These are phyloP conservation scores for Trichomonascaceae sp. DNA, from an alignment of 1,139 yeast species.

Conservation along the genomic window DNA sequence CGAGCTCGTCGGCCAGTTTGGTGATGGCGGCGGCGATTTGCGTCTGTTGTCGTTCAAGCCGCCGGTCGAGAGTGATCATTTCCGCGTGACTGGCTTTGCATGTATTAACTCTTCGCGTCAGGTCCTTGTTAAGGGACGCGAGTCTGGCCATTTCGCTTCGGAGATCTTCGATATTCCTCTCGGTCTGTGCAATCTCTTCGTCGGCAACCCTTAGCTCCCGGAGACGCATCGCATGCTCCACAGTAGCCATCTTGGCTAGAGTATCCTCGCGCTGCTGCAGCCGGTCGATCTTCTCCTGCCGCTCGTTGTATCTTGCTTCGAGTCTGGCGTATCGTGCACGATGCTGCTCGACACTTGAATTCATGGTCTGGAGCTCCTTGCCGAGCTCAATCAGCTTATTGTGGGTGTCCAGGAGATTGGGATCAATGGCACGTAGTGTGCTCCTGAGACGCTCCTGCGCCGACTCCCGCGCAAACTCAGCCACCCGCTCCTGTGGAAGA, in stretches of 20 bases:
- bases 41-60: too few relatives aligned
- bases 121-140: too few relatives aligned
- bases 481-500: constrained; percentile 89
- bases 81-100: too few relatives aligned
- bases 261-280: constrained; percentile 36
- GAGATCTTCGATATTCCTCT: too few relatives aligned
- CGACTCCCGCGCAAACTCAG: constrained; percentile 74
- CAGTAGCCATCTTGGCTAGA: constrained; percentile 29
- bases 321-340: constrained; percentile 1
- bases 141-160: too few relatives aligned
- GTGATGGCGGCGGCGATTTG: too few relatives aligned
- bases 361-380: constrained; percentile 13
- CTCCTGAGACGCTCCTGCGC: constrained; percentile 64
- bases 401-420: constrained; percentile 45
- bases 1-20: too few relatives aligned
- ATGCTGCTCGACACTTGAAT: constrained; percentile 16
- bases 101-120: too few relatives aligned
- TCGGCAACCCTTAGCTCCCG: too few relatives aligned
- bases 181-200: too few relatives aligned
- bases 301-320: neutral
- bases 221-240: constrained; percentile 20
- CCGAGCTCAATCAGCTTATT: constrained; percentile 44
- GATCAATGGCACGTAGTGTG: constrained; percentile 68
- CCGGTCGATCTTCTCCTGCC: constrained; percentile 7
- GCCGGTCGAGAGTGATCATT: too few relatives aligned